phyloP scores from a whole-genome alignment of 352 stramenopile species.

The Phytophthora ramorum region DNA sequence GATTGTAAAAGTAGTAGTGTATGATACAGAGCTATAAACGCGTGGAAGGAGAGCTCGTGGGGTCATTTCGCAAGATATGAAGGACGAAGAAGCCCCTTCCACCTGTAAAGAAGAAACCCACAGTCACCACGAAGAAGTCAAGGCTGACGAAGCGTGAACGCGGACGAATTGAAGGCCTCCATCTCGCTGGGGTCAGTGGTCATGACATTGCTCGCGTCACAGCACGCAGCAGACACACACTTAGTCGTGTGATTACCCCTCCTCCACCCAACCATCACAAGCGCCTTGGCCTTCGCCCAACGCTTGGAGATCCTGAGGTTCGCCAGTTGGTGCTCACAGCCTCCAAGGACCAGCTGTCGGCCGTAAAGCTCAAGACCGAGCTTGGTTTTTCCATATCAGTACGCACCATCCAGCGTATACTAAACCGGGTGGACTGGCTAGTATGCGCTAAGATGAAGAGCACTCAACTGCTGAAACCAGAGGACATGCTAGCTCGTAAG shows the following conservation, averaged over 20 bases:
- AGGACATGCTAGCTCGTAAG: slow-evolving; percentile 3
- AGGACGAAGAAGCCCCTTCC: too few species aligned
- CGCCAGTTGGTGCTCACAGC: background rate
- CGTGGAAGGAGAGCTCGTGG: too few species aligned
- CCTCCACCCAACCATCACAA: background rate
- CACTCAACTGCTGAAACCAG: slow-evolving; percentile 3
- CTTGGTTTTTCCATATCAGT: background rate
- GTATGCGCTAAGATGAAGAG: slow-evolving; percentile 11
- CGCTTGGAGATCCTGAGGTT: background rate
- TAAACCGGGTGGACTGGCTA: background rate
- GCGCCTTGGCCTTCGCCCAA: background rate
- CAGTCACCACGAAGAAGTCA: background rate
- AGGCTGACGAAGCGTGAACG: background rate
- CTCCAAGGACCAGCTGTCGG: background rate
- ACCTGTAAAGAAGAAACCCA: background rate
- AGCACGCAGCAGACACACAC: background rate
- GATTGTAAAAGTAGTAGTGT: too few species aligned
- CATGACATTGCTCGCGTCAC: background rate
- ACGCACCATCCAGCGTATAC: background rate
- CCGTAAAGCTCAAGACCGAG: background rate
- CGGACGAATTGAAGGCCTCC: background rate
- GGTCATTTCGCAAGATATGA: too few species aligned
- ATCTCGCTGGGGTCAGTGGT: background rate
- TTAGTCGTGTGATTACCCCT: background rate
- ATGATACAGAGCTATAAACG: too few species aligned